Conservation (phyloP, 2,329 filamentous ascomycete species). For the Pseudogymnoascus pannorum region DNA sequence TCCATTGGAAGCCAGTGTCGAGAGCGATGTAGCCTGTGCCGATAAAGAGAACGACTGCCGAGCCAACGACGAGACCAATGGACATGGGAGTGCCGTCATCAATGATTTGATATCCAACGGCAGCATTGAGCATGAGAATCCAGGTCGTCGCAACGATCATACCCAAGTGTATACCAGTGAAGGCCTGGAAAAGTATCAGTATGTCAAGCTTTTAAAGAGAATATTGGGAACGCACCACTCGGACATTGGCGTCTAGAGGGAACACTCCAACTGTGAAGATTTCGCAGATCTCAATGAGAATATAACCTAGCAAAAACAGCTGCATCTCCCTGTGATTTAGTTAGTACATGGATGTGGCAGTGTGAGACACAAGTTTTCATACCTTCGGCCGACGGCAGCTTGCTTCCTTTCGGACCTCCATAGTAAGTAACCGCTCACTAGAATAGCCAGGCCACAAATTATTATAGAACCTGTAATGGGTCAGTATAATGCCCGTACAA, state of each 20-base stretch:
- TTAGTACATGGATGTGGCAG: slow-evolving; percentile 18
- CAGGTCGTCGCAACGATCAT: slow-evolving; percentile 82
- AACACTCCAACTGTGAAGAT: slow-evolving; percentile 94
- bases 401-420: slow-evolving; percentile 80
- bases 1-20: slow-evolving; percentile 85
- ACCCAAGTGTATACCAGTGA: slow-evolving; percentile 84
- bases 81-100: slow-evolving; percentile 90
- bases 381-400: slow-evolving; percentile 91
- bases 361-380: slow-evolving; percentile 17
- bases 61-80: slow-evolving; percentile 64
- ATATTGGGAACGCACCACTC: slow-evolving; percentile 51
- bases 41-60: slow-evolving; percentile 66
- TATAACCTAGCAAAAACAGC: slow-evolving; percentile 79
- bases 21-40: slow-evolving; percentile 94
- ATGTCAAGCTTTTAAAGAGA: neutral
- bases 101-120: slow-evolving; percentile 87
- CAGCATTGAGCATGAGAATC: slow-evolving; percentile 84
- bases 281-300: slow-evolving; percentile 85
- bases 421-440: slow-evolving; percentile 59
- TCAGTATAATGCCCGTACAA: slow-evolving; percentile 24
- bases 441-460: slow-evolving; percentile 69
- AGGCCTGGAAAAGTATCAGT: slow-evolving; percentile 48
- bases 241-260: slow-evolving; percentile 61
- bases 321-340: slow-evolving; percentile 75
- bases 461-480: slow-evolving; percentile 69